Evolutionary conservation across 2,329 filamentous ascomycete genomes (phyloP).

Genomic region (Ceratocystis alfenasii): DNA sequence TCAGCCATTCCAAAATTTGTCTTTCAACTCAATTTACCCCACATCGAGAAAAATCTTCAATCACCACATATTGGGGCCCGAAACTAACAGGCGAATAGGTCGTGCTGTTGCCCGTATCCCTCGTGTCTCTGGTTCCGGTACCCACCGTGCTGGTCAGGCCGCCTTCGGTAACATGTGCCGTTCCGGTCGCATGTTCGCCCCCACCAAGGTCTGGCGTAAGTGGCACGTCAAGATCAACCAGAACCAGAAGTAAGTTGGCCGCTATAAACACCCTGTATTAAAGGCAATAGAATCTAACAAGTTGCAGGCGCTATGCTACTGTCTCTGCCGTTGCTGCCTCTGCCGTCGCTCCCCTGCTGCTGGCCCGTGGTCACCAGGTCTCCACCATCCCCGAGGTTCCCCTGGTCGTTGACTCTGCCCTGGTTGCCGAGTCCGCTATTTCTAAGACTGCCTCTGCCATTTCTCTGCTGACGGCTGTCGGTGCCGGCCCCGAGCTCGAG

Average conservation of each 20-base stretch:
- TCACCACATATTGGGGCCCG: not conserved
- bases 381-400: constrained; percentile 88
- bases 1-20: not conserved
- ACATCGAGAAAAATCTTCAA: constrained; percentile 13
- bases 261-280: not conserved
- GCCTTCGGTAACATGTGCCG: constrained; percentile 99
- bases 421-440: constrained; percentile 67
- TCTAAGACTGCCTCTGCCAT: constrained; percentile 83
- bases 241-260: constrained; percentile 68
- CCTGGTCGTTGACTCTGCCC: constrained; percentile 83
- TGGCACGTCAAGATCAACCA: constrained; percentile 99
- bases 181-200: constrained; percentile 99
- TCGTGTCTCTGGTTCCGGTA: constrained; percentile 99
- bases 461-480: constrained; percentile 77
- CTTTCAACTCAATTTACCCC: not conserved
- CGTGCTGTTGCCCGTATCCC: constrained; percentile 99
- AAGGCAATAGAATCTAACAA: constrained; percentile 24
- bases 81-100: constrained; percentile 42
- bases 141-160: constrained; percentile 98
- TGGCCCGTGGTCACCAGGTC: constrained; percentile 95
- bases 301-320: constrained; percentile 78
- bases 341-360: constrained; percentile 82
- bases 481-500: constrained; percentile 78
- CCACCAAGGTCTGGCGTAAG: constrained; percentile 99
- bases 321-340: constrained; percentile 95